phyloP scores from a whole-genome alignment of 2,329 filamentous ascomycete genomes.

The Cercospora nicotianae region DNA sequence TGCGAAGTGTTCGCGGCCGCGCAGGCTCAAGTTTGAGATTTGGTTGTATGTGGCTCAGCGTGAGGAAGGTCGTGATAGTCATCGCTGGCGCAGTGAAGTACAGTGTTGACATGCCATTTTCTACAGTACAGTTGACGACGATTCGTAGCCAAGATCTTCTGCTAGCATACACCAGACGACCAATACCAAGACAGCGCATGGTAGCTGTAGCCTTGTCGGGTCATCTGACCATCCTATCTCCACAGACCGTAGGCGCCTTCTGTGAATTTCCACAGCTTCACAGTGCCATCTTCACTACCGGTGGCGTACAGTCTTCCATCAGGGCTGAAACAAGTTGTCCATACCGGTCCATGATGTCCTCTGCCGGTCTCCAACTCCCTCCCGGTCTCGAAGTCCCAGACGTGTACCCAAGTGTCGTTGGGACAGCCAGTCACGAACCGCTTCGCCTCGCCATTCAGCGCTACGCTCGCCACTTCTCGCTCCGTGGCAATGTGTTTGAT shows the following conservation, averaged over 20 bases:
- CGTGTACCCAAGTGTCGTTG: conserved; percentile 92
- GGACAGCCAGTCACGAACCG: conserved; percentile 89
- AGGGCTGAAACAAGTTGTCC: conserved; percentile 91
- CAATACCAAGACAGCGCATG: background rate
- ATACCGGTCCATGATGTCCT: conserved; percentile 95
- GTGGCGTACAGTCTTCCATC: conserved; percentile 96
- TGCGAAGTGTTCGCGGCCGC: background rate
- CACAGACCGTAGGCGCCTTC: conserved; percentile 65
- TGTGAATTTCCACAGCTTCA: conserved; percentile 81
- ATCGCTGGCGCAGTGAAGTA: background rate
- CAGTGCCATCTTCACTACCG: conserved; percentile 93
- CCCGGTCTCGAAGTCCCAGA: conserved; percentile 84
- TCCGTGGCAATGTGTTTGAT: conserved; percentile 78
- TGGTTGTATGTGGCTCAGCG: too few relatives aligned
- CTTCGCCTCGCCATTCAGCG: conserved; percentile 75
- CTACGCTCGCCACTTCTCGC: conserved; percentile 88
- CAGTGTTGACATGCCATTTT: background rate
- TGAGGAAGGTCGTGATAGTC: background rate
- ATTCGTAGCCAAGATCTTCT: background rate
- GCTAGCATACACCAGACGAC: background rate
- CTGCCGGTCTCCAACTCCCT: conserved; percentile 89
- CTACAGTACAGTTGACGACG: background rate
- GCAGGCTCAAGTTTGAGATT: background rate
- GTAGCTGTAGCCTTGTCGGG: background rate
- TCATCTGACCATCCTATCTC: conserved; percentile 45